Evolutionary conservation across 495 filamentous ascomycete species (phyloP), one percentile per base, ranked within the genome.

Genomic region (Hypomontagnella monticulosa): DNA sequence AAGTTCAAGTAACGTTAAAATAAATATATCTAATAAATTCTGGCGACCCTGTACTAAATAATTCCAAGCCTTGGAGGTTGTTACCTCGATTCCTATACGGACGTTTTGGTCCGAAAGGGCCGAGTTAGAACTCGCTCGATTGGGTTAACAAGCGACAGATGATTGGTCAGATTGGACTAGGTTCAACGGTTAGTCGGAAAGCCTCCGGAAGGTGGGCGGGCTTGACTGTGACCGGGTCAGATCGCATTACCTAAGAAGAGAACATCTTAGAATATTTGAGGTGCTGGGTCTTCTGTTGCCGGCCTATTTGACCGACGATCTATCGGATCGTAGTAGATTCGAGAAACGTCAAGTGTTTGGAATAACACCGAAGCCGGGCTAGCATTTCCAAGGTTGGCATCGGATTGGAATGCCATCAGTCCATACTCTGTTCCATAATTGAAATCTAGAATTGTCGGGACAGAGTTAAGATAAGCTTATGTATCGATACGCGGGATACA

Each of bases 81-180:
- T n/a, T n/a, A n/a, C n/a, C n/a, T n/a, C n/a, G n/a, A n/a, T n/a
- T n/a, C n/a, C n/a, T n/a, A 55, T 43, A 55, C 55, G 59, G 59
- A 62, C 34, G 10, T 48, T 55, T 49, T 62, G 36, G 42, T 55
- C 59, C 59, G 58, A 48, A 46, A 20, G 11, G 36, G 10, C 34
- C 19, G 10, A 34, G 6, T 48, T 34, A 3, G 19, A 49, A 12
- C 41, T 62, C 33, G 18, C 43, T 62, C 42, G 23, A 56, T 63
- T 56, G 23, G 51, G 41, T 50, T 8, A 10, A 56, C 33, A 3
- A 4, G 0, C 4, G 27, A 32, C 8, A 49, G 9, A 12, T 56
- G 51, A 63, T 63, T 63, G 60, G 60, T 27, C n/a, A 33, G 16
- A 16, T 37, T 8, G 14, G 10, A 33, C 20, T 34, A 23, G 14